A percentile compares a stretch with the other conserved stretches of the same genome.
phyloP scores from a whole-genome alignment of 768 basidiomycete species.

The Holtermanniella nyarrowii region DNA sequence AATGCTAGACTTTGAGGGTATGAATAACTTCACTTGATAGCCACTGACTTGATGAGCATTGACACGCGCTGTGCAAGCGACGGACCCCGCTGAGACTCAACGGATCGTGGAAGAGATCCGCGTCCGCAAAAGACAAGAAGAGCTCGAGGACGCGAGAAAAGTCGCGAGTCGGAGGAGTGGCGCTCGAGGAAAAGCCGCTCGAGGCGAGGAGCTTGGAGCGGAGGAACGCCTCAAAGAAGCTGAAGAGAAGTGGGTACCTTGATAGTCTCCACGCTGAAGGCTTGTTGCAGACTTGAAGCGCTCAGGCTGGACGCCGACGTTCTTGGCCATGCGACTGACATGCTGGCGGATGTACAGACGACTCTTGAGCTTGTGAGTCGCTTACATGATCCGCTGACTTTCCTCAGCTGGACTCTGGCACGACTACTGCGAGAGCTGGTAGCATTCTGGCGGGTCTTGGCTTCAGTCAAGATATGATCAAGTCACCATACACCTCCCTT shows the following conservation, averaged over 20 bases:
- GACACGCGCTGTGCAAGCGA: background rate
- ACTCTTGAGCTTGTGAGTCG: slow-evolving; percentile 34
- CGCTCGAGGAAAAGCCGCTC: slow-evolving; percentile 50
- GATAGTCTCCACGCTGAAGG: background rate
- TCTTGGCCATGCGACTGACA: slow-evolving; percentile 15
- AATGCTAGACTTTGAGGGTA: slow-evolving; percentile 27
- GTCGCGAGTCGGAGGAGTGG: slow-evolving; percentile 51
- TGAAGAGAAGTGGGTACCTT: slow-evolving; percentile 36
- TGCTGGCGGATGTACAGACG: slow-evolving; percentile 27
- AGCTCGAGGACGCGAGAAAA: slow-evolving; percentile 42
- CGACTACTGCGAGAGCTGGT: slow-evolving; percentile 43
- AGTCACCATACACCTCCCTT: slow-evolving; percentile 44
- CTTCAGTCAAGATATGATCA: slow-evolving; percentile 45
- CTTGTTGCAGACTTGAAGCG: background rate
- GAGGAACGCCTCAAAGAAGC: slow-evolving; percentile 44
- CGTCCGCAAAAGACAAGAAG: slow-evolving; percentile 19
- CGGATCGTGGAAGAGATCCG: slow-evolving; percentile 11
- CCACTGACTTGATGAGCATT: background rate
- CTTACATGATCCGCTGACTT: background rate
- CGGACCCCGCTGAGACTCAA: slow-evolving; percentile 10
- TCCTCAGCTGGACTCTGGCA: slow-evolving; percentile 26
- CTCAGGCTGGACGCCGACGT: background rate
- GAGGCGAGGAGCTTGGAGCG: slow-evolving; percentile 47
- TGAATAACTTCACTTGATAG: no score
- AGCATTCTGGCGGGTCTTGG: slow-evolving; percentile 54